phyloP scores from a whole-genome alignment of 306 rosid genomes.

The Hylodesmum podocarpum region DNA sequence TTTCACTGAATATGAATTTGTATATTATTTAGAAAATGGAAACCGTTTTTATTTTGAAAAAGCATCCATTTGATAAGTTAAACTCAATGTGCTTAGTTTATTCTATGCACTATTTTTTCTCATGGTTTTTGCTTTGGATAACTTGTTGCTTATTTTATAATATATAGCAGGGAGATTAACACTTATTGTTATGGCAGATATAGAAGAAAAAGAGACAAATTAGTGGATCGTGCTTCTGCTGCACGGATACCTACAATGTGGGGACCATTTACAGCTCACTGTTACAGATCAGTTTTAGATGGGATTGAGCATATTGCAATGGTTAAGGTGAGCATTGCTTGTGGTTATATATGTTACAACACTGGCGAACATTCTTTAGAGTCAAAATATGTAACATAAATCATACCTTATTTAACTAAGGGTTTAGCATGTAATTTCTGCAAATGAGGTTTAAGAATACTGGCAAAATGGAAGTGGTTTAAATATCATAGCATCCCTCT shows the following conservation, averaged over 20 bases:
- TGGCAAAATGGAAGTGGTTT: background rate
- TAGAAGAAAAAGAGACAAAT: constrained; percentile 85
- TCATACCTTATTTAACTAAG: background rate
- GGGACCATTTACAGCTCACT: constrained; percentile 88
- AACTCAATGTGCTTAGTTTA: background rate
- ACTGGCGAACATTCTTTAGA: background rate
- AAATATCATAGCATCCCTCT: background rate
- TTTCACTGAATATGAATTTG: background rate
- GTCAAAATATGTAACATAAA: background rate
- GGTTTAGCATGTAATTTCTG: constrained; percentile 3
- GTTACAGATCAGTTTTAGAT: constrained; percentile 76
- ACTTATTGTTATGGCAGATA: constrained; percentile 52
- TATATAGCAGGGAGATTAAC: constrained; percentile 21
- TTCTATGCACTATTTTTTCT: background rate
- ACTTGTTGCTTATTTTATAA: constrained; percentile 20
- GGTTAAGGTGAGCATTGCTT: constrained; percentile 74
- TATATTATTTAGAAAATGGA: background rate
- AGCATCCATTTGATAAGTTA: background rate
- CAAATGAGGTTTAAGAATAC: background rate
- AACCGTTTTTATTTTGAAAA: background rate
- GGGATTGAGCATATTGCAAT: constrained; percentile 97
- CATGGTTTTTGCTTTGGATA: background rate
- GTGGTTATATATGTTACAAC: background rate
- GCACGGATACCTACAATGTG: constrained; percentile 95
- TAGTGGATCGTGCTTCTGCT: constrained; percentile 59